These are phyloP conservation scores for Dipteronia sinensis DNA, from an alignment of 345 rosid genomes.

Conservation along the genomic window DNA sequence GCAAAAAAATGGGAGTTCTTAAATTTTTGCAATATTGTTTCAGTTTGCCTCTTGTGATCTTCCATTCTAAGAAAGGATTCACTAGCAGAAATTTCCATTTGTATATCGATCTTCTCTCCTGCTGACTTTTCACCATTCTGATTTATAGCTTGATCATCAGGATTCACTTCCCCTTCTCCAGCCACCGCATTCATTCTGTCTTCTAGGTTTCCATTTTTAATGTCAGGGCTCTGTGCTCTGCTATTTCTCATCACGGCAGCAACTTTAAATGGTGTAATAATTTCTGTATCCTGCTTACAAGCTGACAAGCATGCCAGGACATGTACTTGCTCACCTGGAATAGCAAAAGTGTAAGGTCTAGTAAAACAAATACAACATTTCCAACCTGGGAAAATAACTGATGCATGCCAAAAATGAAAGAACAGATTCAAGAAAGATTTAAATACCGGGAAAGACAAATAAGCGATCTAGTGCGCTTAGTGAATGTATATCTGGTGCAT, in stretches of 20 bases:
- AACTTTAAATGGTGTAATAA: slow-evolving; percentile 89
- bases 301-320: slow-evolving; percentile 89
- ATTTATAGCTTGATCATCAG: slow-evolving; percentile 39
- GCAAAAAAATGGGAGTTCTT: slow-evolving; percentile 93
- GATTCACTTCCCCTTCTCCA: slow-evolving; percentile 48
- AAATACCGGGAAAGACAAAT: slow-evolving; percentile 88
- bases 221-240: slow-evolving; percentile 49
- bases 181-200: slow-evolving; percentile 35
- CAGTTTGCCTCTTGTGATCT: slow-evolving; percentile 75
- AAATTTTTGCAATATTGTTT: slow-evolving; percentile 70
- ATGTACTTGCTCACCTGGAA: slow-evolving; percentile 89
- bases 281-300: slow-evolving; percentile 71
- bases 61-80: slow-evolving; percentile 90
- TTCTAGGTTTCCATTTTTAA: slow-evolving; percentile 51
- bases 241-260: slow-evolving; percentile 89
- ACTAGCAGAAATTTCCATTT: slow-evolving; percentile 62
- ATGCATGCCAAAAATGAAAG: slow-evolving; percentile 21
- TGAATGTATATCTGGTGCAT: slow-evolving; percentile 59
- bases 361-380: slow-evolving; percentile 3
- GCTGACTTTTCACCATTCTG: slow-evolving; percentile 55
- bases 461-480: slow-evolving; percentile 72
- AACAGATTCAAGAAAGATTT: slow-evolving; percentile 11
- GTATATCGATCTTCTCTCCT: slow-evolving; percentile 52
- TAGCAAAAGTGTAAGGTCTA: slow-evolving; percentile 24
- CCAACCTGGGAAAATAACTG: not conserved